Evolutionary conservation across 2,329 filamentous ascomycete genomes (phyloP), one percentile per base, ranked within the genome.

Genomic region (Botrytis sinoallii): DNA sequence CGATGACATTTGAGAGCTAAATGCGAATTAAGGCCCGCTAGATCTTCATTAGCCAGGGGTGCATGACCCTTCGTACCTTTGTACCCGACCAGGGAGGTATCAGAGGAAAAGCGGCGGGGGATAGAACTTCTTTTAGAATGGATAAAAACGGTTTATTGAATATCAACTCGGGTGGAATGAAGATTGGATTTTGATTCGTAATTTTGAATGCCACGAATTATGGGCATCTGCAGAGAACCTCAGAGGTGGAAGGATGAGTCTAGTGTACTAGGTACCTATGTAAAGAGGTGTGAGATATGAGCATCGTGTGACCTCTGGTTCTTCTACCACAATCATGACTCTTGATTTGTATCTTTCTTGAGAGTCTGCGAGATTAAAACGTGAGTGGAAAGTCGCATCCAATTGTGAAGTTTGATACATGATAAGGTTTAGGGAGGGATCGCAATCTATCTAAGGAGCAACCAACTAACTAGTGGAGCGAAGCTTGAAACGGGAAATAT

Each of bases 31-130:
- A 57, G n/a, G n/a, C 52, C 52, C 52, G 57, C 29, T 59, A 59
- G 57, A 35, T 59, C 29, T 59, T 59, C 29, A 59, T 32, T 32
- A 63, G 60, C 42, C 61, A 64, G 61, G 61, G 61, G 61, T 64
- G 32, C 29, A 64, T 9, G 18, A 42, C 38, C 60, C 22, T 63
- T 63, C 25, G 60, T 63, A 63, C 38, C 35, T 42, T n/a, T n/a
- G 60, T 29, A 63, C 10, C 38, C 20, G 25, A 38, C 12, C 60
- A 42, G 25, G 38, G 9, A 25, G 25, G 4, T 0, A 20, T 16
- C 12, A 42, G 38, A 64, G 40, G 38, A 64, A 64, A 64, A 64
- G 61, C 61, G 61, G 61, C 61, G 61, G 40, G 22, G 61, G 61
- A 22, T 20, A 20, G 40, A 44, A 44, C 61, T 29, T 64, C n/a